Conservation (phyloP, 768 basidiomycete genomes). For the Mrakia frigida region DNA sequence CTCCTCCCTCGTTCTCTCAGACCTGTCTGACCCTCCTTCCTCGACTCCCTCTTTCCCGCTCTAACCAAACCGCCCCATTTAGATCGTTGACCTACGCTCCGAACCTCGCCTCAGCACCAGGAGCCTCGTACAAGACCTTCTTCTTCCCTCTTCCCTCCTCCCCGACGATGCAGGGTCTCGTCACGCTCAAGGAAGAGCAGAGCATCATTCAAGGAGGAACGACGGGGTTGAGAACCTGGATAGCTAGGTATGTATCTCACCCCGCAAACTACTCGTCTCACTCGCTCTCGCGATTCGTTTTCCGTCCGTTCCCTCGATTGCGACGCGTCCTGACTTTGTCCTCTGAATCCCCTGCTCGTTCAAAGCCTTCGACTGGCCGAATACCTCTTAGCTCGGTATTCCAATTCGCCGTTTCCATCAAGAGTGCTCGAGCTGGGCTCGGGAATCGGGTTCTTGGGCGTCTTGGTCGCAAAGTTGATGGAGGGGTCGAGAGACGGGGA, state of each 20-base stretch:
- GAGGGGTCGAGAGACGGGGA: background rate
- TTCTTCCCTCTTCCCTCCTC: conserved; percentile 23
- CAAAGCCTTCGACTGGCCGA: conserved; percentile 27
- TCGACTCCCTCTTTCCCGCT: background rate
- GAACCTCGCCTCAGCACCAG: background rate
- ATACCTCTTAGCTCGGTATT: background rate
- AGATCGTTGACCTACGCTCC: conserved; percentile 3
- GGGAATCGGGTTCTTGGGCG: conserved; percentile 21
- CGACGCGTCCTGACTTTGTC: background rate
- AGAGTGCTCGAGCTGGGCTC: conserved; percentile 18
- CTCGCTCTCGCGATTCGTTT: background rate
- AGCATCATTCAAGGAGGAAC: conserved; percentile 30
- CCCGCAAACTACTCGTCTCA: too few species aligned
- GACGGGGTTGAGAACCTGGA: conserved; percentile 30
- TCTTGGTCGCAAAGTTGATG: background rate
- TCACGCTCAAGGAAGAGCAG: conserved; percentile 29
- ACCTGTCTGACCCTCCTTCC: background rate
- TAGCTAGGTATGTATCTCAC: conserved; percentile 2
- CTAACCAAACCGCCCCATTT: background rate
- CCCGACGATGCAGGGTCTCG: background rate
- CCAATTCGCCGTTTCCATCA: background rate
- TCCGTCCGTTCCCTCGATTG: background rate
- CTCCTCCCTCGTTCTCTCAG: background rate
- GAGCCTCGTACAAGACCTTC: conserved; percentile 31
- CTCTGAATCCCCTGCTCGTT: background rate